A percentile compares a stretch with the other conserved stretches of the same genome.
Conservation (phyloP, 495 filamentous ascomycete genomes). For the Podospora conica region DNA sequence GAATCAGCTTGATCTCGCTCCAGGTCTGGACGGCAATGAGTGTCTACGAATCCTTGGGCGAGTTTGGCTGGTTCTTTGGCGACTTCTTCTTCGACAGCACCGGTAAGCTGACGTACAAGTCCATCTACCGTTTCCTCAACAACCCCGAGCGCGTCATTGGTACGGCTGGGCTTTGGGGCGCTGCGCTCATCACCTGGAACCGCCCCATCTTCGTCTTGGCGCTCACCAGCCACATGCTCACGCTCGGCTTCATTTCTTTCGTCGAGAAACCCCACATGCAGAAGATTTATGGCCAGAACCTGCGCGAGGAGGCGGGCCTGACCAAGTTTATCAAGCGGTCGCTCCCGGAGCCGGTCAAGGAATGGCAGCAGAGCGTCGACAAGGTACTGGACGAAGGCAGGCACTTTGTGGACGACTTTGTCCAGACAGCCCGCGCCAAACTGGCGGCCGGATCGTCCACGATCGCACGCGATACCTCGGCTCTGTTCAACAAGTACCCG, state of each 20-base stretch:
- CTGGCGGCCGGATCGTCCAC: slow-evolving; percentile 79
- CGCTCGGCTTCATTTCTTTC: slow-evolving; percentile 81
- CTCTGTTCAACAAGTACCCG: slow-evolving; percentile 85
- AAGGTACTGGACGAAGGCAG: slow-evolving; percentile 76
- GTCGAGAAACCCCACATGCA: slow-evolving; percentile 98
- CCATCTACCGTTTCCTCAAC: slow-evolving; percentile 96
- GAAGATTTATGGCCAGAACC: slow-evolving; percentile 81
- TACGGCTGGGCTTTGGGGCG: slow-evolving; percentile 92
- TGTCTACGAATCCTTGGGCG: slow-evolving; percentile 92
- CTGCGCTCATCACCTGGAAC: slow-evolving; percentile 87
- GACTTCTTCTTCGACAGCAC: slow-evolving; percentile 93
- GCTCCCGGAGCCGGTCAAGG: slow-evolving; percentile 68
- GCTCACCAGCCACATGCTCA: slow-evolving; percentile 75
- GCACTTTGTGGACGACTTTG: slow-evolving; percentile 83
- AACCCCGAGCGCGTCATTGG: slow-evolving; percentile 94
- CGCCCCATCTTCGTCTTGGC: slow-evolving; percentile 76
- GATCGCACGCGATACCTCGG: slow-evolving; percentile 80
- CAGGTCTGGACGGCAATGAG: slow-evolving; percentile 91
- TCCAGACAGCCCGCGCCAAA: slow-evolving; percentile 82
- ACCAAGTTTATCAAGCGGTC: slow-evolving; percentile 84
- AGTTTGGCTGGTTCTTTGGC: slow-evolving; percentile 99
- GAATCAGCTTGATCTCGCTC: slow-evolving; percentile 70
- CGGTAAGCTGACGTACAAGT: slow-evolving; percentile 86
- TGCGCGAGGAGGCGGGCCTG: slow-evolving; percentile 83
- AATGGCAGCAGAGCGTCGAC: slow-evolving; percentile 77